Conservation (phyloP, 1,284 basidiomycete genomes). For the Irpex lacteus region DNA sequence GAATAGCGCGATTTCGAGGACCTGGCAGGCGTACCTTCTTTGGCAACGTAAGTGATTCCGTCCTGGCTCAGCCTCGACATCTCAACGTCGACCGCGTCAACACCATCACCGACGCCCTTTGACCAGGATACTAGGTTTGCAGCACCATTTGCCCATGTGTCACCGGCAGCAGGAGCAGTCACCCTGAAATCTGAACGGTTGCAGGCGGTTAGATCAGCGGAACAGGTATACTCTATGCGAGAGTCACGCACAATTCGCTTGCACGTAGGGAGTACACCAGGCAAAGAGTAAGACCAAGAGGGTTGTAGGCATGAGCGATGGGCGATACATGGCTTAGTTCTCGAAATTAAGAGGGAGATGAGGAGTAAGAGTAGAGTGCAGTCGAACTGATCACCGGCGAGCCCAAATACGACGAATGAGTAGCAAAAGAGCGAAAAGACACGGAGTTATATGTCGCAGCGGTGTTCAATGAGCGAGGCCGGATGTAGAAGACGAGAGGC, state of each 20-base stretch:
- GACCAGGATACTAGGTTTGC: slow-evolving; percentile 58
- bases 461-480: neutral
- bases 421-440: neutral
- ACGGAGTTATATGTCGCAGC: neutral
- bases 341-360: neutral
- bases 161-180: slow-evolving; percentile 45
- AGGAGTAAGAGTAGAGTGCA: neutral
- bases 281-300: slow-evolving; percentile 24
- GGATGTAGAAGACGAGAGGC: neutral
- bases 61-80: slow-evolving; percentile 53
- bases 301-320: slow-evolving; percentile 19
- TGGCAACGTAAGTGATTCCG: slow-evolving; percentile 61
- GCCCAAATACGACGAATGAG: no score
- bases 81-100: slow-evolving; percentile 67
- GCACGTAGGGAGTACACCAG: slow-evolving; percentile 24
- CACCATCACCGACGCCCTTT: slow-evolving; percentile 60
- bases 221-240: no score
- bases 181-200: slow-evolving; percentile 46
- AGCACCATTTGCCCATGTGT: slow-evolving; percentile 60
- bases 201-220: no score
- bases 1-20: neutral
- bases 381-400: neutral
- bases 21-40: slow-evolving; percentile 45
- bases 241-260: slow-evolving; percentile 23
- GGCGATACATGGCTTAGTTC: neutral